Percentiles rank a stretch among this genome's conserved stretches.
phyloP scores from a whole-genome alignment of 768 basidiomycete species.

The Artomyces pyxidatus region DNA sequence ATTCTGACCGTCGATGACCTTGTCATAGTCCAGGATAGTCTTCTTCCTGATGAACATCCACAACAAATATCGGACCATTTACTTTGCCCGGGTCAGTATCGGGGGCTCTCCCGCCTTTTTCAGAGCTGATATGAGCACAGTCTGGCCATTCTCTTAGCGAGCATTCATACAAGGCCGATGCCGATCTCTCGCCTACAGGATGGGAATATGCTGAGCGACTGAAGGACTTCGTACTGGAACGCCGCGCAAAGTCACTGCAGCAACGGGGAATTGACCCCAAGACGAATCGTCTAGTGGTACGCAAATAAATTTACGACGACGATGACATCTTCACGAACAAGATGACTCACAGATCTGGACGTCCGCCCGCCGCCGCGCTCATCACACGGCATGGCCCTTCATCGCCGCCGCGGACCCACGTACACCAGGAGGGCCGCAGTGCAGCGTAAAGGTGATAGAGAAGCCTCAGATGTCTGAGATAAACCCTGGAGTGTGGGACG shows the following conservation, averaged over 20 bases:
- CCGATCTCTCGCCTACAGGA: constrained; percentile 89
- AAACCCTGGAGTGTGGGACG: constrained; percentile 97
- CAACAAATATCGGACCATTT: constrained; percentile 86
- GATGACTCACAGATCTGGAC: constrained; percentile 80
- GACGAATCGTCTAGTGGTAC: constrained; percentile 59
- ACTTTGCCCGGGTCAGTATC: constrained; percentile 91
- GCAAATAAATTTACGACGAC: constrained; percentile 17
- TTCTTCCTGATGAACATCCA: constrained; percentile 99
- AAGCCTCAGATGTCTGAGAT: constrained; percentile 97
- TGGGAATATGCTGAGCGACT: constrained; percentile 92
- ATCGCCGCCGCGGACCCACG: constrained; percentile 25
- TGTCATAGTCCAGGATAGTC: constrained; percentile 75
- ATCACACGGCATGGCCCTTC: constrained; percentile 97
- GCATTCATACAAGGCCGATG: constrained; percentile 98
- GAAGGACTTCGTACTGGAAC: constrained; percentile 83
- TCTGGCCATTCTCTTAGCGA: constrained; percentile 98
- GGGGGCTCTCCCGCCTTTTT: constrained; percentile 5
- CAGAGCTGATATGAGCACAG: constrained; percentile 32
- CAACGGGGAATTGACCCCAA: constrained; percentile 56
- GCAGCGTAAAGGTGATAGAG: constrained; percentile 79
- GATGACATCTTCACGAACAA: background rate
- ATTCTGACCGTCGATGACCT: constrained; percentile 6
- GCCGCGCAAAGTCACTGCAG: constrained; percentile 69
- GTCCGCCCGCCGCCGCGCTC: constrained; percentile 83
- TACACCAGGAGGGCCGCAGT: constrained; percentile 18